Evolutionary conservation across 306 rosid genomes (phyloP).

Genomic region (Medicago lupulina): DNA sequence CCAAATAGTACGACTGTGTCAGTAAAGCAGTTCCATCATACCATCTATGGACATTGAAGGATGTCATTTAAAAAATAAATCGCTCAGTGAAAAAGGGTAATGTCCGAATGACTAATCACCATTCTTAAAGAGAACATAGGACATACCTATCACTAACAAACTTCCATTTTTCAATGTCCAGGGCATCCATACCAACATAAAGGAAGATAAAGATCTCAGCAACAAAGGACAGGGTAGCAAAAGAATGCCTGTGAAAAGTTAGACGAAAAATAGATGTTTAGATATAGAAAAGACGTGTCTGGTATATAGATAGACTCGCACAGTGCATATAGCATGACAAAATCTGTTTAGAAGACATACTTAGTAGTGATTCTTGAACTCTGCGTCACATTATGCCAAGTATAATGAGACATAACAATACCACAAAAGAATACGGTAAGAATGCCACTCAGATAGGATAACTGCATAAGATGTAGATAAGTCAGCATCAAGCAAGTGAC

Average conservation of each 20-base stretch:
- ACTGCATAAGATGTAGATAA: conserved; percentile 61
- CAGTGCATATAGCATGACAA: conserved; percentile 23
- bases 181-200: conserved; percentile 98
- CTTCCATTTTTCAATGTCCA: conserved; percentile 98
- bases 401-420: conserved; percentile 98
- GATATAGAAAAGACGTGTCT: conserved; percentile 19
- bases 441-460: conserved; percentile 83
- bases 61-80: conserved; percentile 16
- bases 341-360: conserved; percentile 55
- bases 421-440: conserved; percentile 99
- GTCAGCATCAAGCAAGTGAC: conserved; percentile 37
- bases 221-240: conserved; percentile 95
- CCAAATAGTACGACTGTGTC: conserved; percentile 7
- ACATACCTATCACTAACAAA: conserved; percentile 88
- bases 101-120: conserved; percentile 24
- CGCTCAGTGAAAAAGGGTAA: neutral
- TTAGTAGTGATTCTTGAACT: conserved; percentile 94
- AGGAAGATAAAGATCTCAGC: conserved; percentile 87
- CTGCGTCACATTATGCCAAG: conserved; percentile 97
- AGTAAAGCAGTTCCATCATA: conserved; percentile 24
- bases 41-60: conserved; percentile 25
- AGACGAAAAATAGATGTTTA: conserved; percentile 23
- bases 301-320: conserved; percentile 35
- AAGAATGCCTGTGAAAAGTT: conserved; percentile 74
- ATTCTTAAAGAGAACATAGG: neutral